Evolutionary conservation across 306 rosid genomes (phyloP).

Genomic region (Herpetospermum pedunculosum): DNA sequence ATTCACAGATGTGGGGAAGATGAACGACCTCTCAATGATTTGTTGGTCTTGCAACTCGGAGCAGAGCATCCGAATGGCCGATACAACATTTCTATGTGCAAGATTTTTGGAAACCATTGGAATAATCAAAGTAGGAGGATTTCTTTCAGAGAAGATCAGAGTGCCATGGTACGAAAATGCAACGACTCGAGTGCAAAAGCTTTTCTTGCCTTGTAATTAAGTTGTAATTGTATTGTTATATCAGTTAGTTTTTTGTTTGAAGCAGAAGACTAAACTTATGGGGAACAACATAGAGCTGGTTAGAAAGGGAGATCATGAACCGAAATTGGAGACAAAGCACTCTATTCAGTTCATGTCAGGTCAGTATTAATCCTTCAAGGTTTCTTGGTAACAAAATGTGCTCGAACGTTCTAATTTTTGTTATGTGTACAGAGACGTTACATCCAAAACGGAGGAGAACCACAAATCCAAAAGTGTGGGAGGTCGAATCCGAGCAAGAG

Average conservation of each 20-base stretch:
- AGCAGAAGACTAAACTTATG: conserved; percentile 35
- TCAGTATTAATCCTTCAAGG: conserved; percentile 4
- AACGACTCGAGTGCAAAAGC: not conserved
- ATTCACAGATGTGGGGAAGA: conserved; percentile 81
- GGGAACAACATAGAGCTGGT: conserved; percentile 29
- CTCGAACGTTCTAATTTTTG: not conserved
- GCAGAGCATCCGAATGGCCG: conserved; percentile 50
- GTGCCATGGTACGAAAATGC: conserved; percentile 2
- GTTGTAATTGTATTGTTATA: not conserved
- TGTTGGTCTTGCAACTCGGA: conserved; percentile 78
- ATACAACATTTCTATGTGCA: conserved; percentile 59
- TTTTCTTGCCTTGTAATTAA: not conserved
- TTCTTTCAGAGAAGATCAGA: conserved; percentile 20
- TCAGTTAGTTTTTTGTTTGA: conserved; percentile 16
- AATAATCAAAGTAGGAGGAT: conserved; percentile 37
- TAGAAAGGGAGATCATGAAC: conserved; percentile 26
- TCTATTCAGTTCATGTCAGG: conserved; percentile 40
- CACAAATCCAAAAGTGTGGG: conserved; percentile 39
- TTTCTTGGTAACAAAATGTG: not conserved
- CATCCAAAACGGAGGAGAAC: conserved; percentile 81
- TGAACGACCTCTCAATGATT: conserved; percentile 79
- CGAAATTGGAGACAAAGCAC: conserved; percentile 26
- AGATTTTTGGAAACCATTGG: conserved; percentile 62
- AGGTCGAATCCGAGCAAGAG: conserved; percentile 77
- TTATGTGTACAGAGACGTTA: conserved; percentile 27